These are phyloP conservation scores for Urostyla sp. DNA, from an alignment of 73 alveolate genomes.

Conservation along the genomic window DNA sequence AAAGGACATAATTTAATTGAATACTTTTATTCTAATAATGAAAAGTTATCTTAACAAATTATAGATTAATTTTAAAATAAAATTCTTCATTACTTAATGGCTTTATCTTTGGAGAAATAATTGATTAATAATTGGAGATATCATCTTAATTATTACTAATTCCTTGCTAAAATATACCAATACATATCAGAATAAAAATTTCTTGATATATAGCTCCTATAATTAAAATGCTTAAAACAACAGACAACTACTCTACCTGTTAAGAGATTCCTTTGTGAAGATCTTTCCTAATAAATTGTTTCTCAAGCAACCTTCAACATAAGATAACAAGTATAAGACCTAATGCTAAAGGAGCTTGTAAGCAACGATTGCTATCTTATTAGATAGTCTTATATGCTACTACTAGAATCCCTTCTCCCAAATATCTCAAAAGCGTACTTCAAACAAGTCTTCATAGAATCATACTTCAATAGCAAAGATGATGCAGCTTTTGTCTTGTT, in stretches of 20 bases:
- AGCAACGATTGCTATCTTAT: not conserved
- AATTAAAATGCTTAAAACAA: constrained; percentile 24
- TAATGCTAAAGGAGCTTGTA: constrained; percentile 31
- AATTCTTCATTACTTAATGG: not conserved
- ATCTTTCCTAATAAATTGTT: constrained; percentile 7
- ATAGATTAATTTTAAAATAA: not conserved
- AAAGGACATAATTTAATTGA: constrained; percentile 1
- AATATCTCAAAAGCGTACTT: constrained; percentile 27
- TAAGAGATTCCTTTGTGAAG: not conserved
- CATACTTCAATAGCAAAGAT: not conserved
- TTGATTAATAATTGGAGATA: constrained; percentile 30
- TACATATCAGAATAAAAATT: not conserved
- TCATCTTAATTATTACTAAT: constrained; percentile 6
- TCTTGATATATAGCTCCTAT: constrained; percentile 15
- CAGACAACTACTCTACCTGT: not conserved
- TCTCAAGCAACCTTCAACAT: not conserved
- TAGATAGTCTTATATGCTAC: not conserved
- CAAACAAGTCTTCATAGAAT: constrained; percentile 3
- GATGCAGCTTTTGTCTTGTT: not conserved
- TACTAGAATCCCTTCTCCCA: constrained; percentile 20
- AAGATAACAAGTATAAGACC: constrained; percentile 14
- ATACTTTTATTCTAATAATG: not conserved
- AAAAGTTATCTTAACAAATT: not conserved
- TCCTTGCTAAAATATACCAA: not conserved
- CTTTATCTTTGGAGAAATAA: not conserved